A percentile compares a stretch with the other conserved stretches of the same genome.
Conservation (phyloP, 495 filamentous ascomycete genomes). For the Daldinia loculata region DNA sequence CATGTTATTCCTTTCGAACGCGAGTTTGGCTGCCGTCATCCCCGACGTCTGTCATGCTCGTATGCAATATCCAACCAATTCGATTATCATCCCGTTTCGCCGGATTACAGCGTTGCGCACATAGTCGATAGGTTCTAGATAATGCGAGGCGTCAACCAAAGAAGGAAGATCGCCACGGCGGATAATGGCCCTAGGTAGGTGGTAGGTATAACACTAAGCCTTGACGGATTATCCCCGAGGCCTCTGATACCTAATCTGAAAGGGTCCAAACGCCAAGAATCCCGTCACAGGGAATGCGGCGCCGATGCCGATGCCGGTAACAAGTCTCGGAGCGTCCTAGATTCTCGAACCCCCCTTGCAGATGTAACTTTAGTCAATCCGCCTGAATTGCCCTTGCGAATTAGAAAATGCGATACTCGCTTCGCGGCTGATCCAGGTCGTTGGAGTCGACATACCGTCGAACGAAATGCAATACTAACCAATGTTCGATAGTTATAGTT, state of each 20-base stretch:
- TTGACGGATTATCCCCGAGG: background rate
- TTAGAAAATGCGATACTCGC: constrained; percentile 11
- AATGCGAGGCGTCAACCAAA: constrained; percentile 17
- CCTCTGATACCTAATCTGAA: background rate
- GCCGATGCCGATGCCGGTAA: constrained; percentile 42
- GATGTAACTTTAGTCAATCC: constrained; percentile 30
- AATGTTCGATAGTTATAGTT: background rate
- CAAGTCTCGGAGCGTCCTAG: constrained; percentile 15
- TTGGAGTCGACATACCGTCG: constrained; percentile 28
- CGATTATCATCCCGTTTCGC: constrained; percentile 15
- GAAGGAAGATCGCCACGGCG: constrained; percentile 16
- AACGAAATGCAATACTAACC: constrained; percentile 8
- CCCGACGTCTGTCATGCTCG: background rate
- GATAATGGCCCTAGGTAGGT: background rate
- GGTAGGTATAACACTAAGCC: background rate
- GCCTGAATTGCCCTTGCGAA: constrained; percentile 40
- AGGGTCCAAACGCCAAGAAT: constrained; percentile 8
- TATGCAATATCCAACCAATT: constrained; percentile 13
- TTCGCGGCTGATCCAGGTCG: constrained; percentile 34
- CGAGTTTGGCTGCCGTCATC: background rate
- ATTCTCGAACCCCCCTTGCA: constrained; percentile 2
- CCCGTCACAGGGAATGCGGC: constrained; percentile 11
- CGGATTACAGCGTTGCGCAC: constrained; percentile 8
- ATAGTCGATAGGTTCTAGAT: constrained; percentile 35
- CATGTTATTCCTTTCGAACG: background rate